These are phyloP conservation scores for Terfezia boudieri DNA, from an alignment of 495 filamentous ascomycete genomes.

Conservation along the genomic window DNA sequence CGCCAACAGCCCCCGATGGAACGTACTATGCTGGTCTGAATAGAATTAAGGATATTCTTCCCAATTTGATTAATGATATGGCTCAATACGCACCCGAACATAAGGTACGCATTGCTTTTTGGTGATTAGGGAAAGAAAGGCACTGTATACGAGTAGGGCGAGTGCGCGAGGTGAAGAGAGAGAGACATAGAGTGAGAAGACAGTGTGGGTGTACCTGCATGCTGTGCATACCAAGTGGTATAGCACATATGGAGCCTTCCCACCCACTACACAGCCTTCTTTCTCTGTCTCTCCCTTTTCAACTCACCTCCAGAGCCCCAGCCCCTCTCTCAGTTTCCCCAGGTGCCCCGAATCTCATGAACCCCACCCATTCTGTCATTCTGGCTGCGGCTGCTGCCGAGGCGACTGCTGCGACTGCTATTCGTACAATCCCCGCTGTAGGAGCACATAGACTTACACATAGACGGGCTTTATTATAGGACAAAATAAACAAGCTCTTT, in stretches of 20 bases:
- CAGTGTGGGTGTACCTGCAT: no score
- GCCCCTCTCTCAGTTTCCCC: no score
- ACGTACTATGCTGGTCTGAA: slow-evolving; percentile 88
- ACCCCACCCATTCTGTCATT: no score
- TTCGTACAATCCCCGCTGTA: neutral
- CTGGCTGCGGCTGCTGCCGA: no score
- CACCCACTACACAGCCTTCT: no score
- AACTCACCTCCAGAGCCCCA: neutral
- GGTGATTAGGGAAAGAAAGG: neutral
- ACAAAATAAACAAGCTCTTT: slow-evolving; percentile 86
- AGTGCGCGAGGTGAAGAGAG: no score
- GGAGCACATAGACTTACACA: neutral
- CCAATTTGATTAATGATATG: slow-evolving; percentile 87
- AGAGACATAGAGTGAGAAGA: neutral
- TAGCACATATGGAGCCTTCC: no score
- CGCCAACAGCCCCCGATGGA: slow-evolving; percentile 55
- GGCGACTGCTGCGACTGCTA: neutral
- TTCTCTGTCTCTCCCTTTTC: no score
- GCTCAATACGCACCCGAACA: slow-evolving; percentile 69
- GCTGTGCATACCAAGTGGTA: no score
- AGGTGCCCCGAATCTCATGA: no score
- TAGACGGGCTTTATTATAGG: slow-evolving; percentile 29
- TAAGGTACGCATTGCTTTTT: slow-evolving; percentile 52
- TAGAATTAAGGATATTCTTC: slow-evolving; percentile 86
- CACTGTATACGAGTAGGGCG: no score